Evolutionary conservation across 1,284 basidiomycete species (phyloP), one percentile per base, ranked within the genome.

Genomic region (Tilletia indica): DNA sequence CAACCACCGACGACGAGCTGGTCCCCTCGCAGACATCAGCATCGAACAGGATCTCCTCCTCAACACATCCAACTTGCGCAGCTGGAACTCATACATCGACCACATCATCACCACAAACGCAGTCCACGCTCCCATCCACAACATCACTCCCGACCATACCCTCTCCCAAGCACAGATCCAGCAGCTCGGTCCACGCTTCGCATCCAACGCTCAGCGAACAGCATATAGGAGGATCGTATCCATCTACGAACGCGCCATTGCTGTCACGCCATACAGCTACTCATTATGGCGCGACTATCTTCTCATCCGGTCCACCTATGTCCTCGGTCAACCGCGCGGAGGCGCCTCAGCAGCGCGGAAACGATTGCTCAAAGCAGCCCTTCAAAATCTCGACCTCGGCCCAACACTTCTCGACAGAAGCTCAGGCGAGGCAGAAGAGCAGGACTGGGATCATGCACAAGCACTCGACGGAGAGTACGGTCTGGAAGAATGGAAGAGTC

Each of bases 201-300:
- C 92, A 6, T 89, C 91, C 9, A 89, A 90, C 3, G 87, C 88
- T 16, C 89, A 91, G 63, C 89, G 93, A 70, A 88, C 89, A 63
- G 90, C 91, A 42, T 87, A 97, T 25, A 92, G 94, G 78, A 89
- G 91, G 68, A 87, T 95, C 64, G 92, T 92, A 4, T 94, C 93
- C 85, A 89, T 97, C 39, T 99, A 97, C 83, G 97, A 99, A 85
- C 88, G 93, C 45, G 94, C 95, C 0, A 87, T 99, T 16, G 89
- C 87, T 4, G 89, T 95, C 73, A 97, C 97, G 80, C 92, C 96
- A 0, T 89, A 89, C 19, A 93, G 91, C 14, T 99, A 93, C 89
- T 94, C 95, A 83, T 86, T 99, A 66, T 99, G 97, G 97, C 93
- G 93, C 81, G 89, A 92, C 0, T 99, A 99, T 85, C 87, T 98